Percentiles rank a stretch among this genome's conserved stretches.
Evolutionary conservation across 2,329 filamentous ascomycete genomes (phyloP).

Genomic region (Arachnomyces sp.): DNA sequence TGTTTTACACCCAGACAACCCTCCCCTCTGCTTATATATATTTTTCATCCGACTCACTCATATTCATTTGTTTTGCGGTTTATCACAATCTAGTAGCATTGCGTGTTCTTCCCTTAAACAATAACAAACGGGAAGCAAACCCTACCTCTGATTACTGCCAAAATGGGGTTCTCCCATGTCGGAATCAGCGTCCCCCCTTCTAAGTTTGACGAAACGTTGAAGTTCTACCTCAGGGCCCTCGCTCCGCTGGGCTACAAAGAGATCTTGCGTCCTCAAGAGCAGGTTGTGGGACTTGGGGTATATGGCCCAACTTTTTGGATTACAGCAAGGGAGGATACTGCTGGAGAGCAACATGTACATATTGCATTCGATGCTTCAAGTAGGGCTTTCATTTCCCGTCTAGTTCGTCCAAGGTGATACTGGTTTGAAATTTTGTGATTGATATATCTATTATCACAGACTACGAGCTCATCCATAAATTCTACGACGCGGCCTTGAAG

Average conservation of each 20-base stretch:
- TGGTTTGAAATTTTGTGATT: constrained; percentile 1
- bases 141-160: no score
- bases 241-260: constrained; percentile 23
- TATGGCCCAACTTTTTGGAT: constrained; percentile 26
- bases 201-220: constrained; percentile 21
- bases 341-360: constrained; percentile 12
- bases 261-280: constrained; percentile 17
- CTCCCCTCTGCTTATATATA: no score
- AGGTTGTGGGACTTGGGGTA: constrained; percentile 22
- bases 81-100: no score
- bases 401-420: background rate
- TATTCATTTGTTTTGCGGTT: no score
- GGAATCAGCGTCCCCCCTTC: constrained; percentile 18
- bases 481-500: constrained; percentile 36
- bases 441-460: constrained; percentile 19
- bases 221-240: constrained; percentile 23
- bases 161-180: constrained; percentile 34
- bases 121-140: no score
- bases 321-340: constrained; percentile 3
- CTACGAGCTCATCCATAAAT: constrained; percentile 36
- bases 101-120: no score
- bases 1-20: no score
- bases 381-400: constrained; percentile 7
- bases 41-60: no score
- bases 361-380: constrained; percentile 19